Conservation (phyloP, 768 basidiomycete genomes). For the Suillus sp. region DNA sequence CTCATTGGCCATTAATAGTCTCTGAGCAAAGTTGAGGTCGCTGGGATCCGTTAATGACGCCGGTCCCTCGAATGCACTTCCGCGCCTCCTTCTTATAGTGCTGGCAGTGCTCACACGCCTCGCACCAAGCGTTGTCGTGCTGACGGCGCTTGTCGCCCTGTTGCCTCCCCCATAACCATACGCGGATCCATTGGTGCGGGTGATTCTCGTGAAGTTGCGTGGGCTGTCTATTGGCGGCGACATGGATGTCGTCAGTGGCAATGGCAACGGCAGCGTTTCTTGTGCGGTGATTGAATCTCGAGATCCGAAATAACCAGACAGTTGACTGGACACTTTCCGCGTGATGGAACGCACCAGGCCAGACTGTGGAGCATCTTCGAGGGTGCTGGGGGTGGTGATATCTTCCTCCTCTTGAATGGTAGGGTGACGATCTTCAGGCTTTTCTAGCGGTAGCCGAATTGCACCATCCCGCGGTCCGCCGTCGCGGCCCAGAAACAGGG, state of each 20-base stretch:
- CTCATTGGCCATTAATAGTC: slow-evolving; percentile 90
- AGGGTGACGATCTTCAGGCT: slow-evolving; percentile 46
- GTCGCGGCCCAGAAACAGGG: slow-evolving; percentile 87
- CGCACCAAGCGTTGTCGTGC: slow-evolving; percentile 43
- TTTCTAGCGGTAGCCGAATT: slow-evolving; percentile 83
- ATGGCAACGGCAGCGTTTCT: slow-evolving; percentile 38
- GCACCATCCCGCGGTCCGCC: slow-evolving; percentile 87
- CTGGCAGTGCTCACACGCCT: slow-evolving; percentile 58
- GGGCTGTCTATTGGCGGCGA: slow-evolving; percentile 44
- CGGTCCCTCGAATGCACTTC: slow-evolving; percentile 46
- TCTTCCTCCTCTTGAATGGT: slow-evolving; percentile 75
- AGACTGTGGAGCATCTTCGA: slow-evolving; percentile 41
- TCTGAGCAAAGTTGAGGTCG: slow-evolving; percentile 85
- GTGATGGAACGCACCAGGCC: slow-evolving; percentile 43
- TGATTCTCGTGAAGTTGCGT: slow-evolving; percentile 55
- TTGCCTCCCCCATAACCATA: slow-evolving; percentile 72
- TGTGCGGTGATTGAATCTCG: slow-evolving; percentile 45
- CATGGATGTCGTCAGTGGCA: slow-evolving; percentile 45
- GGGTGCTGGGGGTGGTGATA: slow-evolving; percentile 45
- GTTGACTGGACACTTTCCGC: slow-evolving; percentile 52
- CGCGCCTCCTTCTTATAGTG: slow-evolving; percentile 52
- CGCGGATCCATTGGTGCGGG: slow-evolving; percentile 71
- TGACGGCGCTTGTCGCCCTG: slow-evolving; percentile 53
- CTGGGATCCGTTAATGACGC: slow-evolving; percentile 44
- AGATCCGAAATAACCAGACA: slow-evolving; percentile 62